Conservation (phyloP, 192 early-diverging fungal genomes). For the Coemansia sp. region DNA sequence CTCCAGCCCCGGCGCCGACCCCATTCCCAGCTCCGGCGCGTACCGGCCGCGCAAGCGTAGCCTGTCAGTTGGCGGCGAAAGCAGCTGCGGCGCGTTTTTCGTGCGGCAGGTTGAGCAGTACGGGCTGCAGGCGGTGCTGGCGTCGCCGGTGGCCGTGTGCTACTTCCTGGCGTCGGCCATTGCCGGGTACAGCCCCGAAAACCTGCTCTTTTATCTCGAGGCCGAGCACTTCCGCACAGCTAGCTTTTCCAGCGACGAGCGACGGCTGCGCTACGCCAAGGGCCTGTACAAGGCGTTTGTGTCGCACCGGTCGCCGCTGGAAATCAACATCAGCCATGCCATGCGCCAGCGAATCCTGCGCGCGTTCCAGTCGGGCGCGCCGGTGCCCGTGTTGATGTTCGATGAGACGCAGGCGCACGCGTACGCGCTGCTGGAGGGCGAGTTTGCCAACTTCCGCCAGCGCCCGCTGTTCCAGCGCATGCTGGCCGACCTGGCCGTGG, state of each 20-base stretch:
- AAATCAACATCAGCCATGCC: constrained; percentile 49
- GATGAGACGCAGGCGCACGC: constrained; percentile 41
- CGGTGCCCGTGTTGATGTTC: constrained; percentile 23
- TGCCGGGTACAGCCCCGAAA: constrained; percentile 34
- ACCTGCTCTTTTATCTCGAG: constrained; percentile 43
- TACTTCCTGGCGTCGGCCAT: constrained; percentile 48
- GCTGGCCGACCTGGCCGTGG: constrained; percentile 38
- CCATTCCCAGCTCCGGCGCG: no score
- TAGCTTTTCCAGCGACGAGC: constrained; percentile 16
- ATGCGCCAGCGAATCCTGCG: constrained; percentile 31
- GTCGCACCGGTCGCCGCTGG: constrained; percentile 40
- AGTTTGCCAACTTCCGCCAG: constrained; percentile 45
- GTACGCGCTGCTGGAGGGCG: constrained; percentile 39
- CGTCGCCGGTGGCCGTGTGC: constrained; percentile 45
- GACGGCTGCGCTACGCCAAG: constrained; percentile 47
- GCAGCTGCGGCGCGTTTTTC: constrained; percentile 37
- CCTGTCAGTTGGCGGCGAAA: constrained; percentile 50
- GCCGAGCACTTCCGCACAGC: constrained; percentile 47
- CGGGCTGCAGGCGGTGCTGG: constrained; percentile 43
- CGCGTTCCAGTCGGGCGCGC: constrained; percentile 21
- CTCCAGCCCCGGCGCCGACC: no score
- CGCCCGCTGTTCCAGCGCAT: constrained; percentile 37
- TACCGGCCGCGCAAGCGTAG: constrained; percentile 52
- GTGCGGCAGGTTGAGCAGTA: constrained; percentile 51
- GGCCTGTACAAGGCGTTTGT: constrained; percentile 51